A percentile compares a stretch with the other conserved stretches of the same genome.
Conservation (phyloP, 805 yeast species). For the Nakazawaea peltata region DNA sequence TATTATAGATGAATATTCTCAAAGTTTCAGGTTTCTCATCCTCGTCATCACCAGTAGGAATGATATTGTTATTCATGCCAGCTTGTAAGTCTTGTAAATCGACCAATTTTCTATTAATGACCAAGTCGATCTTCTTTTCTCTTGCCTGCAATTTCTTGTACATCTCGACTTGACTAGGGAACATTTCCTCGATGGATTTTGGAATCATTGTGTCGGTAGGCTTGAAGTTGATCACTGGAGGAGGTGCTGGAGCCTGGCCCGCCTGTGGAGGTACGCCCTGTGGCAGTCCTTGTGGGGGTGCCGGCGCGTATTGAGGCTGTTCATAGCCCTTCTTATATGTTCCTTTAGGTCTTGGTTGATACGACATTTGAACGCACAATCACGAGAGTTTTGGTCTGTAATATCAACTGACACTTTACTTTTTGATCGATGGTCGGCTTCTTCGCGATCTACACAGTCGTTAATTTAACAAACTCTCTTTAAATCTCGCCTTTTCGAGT, state of each 20-base stretch:
- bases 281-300: conserved; percentile 2
- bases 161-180: conserved; percentile 46
- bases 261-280: conserved; percentile 1
- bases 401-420: too few relatives aligned
- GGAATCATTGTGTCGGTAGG: conserved; percentile 28
- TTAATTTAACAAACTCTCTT: too few relatives aligned
- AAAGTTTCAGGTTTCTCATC: conserved; percentile 48
- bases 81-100: conserved; percentile 70
- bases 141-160: conserved; percentile 69
- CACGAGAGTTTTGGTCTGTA: too few relatives aligned
- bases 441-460: too few relatives aligned
- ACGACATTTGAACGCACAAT: conserved; percentile 6
- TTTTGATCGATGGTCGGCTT: too few relatives aligned
- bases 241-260: conserved; percentile 4
- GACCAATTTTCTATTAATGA: conserved; percentile 72
- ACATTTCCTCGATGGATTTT: conserved; percentile 18
- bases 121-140: conserved; percentile 76
- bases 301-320: not conserved
- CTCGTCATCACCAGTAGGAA: conserved; percentile 33
- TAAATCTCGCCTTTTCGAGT: too few relatives aligned
- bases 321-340: conserved; percentile 1
- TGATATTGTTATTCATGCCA: conserved; percentile 33
- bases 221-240: conserved; percentile 16
- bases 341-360: conserved; percentile 5
- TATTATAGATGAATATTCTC: conserved; percentile 77